Evolutionary conservation across 305 asterid genomes (phyloP).

Genomic region (Fraxinus nigra): DNA sequence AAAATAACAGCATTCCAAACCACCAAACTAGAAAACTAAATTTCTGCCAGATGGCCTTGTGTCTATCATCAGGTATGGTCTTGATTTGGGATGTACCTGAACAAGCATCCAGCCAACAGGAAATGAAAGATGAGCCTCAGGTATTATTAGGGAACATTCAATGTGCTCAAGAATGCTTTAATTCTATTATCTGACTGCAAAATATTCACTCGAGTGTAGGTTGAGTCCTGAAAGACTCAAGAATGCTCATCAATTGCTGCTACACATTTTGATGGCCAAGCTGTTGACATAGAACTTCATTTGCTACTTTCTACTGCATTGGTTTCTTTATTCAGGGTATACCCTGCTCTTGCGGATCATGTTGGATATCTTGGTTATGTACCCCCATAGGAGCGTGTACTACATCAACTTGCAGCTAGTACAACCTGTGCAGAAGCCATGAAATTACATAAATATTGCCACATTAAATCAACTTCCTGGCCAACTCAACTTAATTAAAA

Average conservation of each 20-base stretch:
- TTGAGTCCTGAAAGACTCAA: slow-evolving; percentile 93
- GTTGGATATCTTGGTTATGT: slow-evolving; percentile 97
- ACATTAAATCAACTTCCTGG: neutral
- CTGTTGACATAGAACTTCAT: slow-evolving; percentile 92
- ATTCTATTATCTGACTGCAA: slow-evolving; percentile 27
- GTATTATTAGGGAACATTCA: slow-evolving; percentile 34
- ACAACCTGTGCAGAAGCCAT: too few relatives aligned
- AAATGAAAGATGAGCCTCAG: slow-evolving; percentile 99
- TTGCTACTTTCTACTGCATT: slow-evolving; percentile 94
- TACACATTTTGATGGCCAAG: slow-evolving; percentile 70
- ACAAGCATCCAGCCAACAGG: slow-evolving; percentile 90
- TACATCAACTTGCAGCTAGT: too few relatives aligned
- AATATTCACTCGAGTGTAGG: slow-evolving; percentile 44
- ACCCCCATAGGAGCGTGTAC: slow-evolving; percentile 27
- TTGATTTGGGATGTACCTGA: slow-evolving; percentile 99
- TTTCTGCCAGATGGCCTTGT: slow-evolving; percentile 98
- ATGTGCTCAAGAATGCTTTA: slow-evolving; percentile 21
- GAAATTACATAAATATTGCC: neutral
- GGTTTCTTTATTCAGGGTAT: slow-evolving; percentile 88
- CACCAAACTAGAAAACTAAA: slow-evolving; percentile 35
- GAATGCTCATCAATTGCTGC: slow-evolving; percentile 68
- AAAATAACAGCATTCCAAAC: too few relatives aligned
- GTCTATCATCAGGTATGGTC: slow-evolving; percentile 92
- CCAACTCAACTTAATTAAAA: too few relatives aligned
- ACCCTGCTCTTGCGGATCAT: slow-evolving; percentile 98